These are phyloP conservation scores for Malania oleifera DNA, from an alignment of 164 flowering plant genomes.

Conservation along the genomic window DNA sequence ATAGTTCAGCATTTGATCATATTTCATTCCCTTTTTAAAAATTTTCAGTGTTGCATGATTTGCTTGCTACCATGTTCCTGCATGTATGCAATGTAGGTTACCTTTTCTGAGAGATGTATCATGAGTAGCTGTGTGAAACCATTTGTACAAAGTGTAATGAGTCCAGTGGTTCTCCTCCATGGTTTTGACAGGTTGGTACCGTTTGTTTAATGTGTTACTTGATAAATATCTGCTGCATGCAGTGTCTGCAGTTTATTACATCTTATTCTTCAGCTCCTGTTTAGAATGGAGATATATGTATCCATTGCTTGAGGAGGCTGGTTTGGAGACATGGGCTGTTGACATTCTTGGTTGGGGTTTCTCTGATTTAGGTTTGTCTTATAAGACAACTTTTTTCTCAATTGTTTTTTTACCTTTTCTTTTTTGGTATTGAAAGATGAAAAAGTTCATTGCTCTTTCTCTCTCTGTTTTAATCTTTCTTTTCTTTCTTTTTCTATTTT, in stretches of 20 bases:
- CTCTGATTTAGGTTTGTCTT: constrained; percentile 70
- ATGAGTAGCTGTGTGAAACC: constrained; percentile 93
- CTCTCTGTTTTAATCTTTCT: not conserved
- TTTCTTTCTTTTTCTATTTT: constrained; percentile 5
- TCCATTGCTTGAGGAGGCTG: constrained; percentile 90
- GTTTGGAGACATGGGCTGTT: constrained; percentile 87
- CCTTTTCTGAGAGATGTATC: constrained; percentile 34
- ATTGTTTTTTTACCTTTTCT: not conserved
- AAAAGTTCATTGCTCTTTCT: not conserved
- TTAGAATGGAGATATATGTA: constrained; percentile 90
- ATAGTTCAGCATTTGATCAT: no score
- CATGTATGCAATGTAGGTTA: constrained; percentile 34
- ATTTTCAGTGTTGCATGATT: not conserved
- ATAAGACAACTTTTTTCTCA: not conserved
- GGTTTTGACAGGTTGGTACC: constrained; percentile 78
- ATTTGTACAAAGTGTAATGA: constrained; percentile 22
- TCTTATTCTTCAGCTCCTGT: constrained; percentile 68
- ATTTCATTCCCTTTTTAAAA: not conserved
- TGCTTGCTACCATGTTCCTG: not conserved
- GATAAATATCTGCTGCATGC: not conserved
- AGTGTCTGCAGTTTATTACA: constrained; percentile 17
- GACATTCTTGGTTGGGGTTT: constrained; percentile 99
- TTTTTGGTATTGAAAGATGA: not conserved
- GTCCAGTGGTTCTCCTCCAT: constrained; percentile 84
- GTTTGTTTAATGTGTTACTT: not conserved